Conservation (phyloP, 495 filamentous ascomycete species). For the Penicillium odoratum region DNA sequence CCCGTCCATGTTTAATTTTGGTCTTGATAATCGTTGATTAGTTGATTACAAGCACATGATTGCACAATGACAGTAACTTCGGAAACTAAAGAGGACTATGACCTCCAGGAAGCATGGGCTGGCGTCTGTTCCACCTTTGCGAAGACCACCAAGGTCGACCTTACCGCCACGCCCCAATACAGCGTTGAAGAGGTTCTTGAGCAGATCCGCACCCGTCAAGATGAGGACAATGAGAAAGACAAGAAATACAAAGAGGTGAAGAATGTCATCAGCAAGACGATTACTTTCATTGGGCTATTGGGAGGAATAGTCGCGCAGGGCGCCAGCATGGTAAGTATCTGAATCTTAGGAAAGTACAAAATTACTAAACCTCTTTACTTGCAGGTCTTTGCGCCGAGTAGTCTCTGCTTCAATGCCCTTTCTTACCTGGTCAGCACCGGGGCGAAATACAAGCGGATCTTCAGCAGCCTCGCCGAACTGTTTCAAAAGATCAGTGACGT, state of each 20-base stretch:
- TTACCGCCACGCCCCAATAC: conserved; percentile 15
- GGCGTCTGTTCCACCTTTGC: conserved; percentile 19
- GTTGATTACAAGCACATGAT: too few species aligned
- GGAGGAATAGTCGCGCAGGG: conserved; percentile 25
- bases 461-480: conserved; percentile 26
- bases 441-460: conserved; percentile 31
- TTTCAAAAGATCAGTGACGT: conserved; percentile 28
- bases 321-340: conserved; percentile 20
- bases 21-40: too few species aligned
- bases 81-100: conserved; percentile 16
- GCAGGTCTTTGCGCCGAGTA: conserved; percentile 25
- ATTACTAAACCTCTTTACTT: not conserved
- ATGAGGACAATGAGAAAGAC: conserved; percentile 19
- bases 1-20: too few species aligned
- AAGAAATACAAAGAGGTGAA: conserved; percentile 20
- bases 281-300: conserved; percentile 18
- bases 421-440: conserved; percentile 26
- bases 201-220: conserved; percentile 21
- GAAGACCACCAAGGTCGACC: conserved; percentile 20
- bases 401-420: conserved; percentile 30
- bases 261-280: conserved; percentile 21
- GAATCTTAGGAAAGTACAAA: too few species aligned
- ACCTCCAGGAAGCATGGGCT: conserved; percentile 26
- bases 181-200: conserved; percentile 22
- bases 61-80: too few species aligned